These are phyloP conservation scores for Colletotrichum sp. DNA, from an alignment of 2,329 filamentous ascomycete genomes.

Conservation along the genomic window DNA sequence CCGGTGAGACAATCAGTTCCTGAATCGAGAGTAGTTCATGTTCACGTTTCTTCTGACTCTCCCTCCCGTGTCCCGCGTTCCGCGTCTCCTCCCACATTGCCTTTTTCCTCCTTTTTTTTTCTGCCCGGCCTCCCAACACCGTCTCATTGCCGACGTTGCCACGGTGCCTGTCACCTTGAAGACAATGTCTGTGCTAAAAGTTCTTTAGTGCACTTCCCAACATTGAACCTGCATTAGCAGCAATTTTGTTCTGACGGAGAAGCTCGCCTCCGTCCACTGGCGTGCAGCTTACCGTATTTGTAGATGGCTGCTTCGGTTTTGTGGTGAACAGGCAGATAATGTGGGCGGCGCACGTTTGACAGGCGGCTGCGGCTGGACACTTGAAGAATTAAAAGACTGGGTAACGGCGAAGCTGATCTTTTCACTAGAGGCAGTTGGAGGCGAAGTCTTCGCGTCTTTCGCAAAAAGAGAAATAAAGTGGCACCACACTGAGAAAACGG, in stretches of 20 bases:
- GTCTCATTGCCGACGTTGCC: not conserved
- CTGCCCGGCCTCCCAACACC: not conserved
- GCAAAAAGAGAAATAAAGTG: not conserved
- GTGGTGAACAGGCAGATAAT: not conserved
- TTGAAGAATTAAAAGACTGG: not conserved
- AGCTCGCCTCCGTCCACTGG: not conserved
- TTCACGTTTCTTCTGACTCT: not conserved
- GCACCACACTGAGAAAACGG: not conserved
- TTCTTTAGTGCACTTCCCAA: not conserved
- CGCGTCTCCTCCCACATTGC: not conserved
- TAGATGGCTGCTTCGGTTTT: not conserved
- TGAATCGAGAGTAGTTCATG: not conserved
- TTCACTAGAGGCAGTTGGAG: not conserved
- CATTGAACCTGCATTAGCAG: not conserved
- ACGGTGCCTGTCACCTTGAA: not conserved
- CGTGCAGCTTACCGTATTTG: not conserved
- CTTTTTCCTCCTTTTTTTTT: not conserved
- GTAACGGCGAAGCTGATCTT: not conserved
- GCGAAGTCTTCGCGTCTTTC: not conserved
- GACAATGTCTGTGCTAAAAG: not conserved
- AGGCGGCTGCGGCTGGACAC: not conserved
- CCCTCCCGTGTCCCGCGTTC: not conserved
- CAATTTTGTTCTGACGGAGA: not conserved
- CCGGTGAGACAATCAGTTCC: constrained; percentile 7
- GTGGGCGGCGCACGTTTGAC: constrained; percentile 1